These are phyloP conservation scores for Wallacemonas sp. DNA, from an alignment of 208 protist genomes.

Conservation along the genomic window DNA sequence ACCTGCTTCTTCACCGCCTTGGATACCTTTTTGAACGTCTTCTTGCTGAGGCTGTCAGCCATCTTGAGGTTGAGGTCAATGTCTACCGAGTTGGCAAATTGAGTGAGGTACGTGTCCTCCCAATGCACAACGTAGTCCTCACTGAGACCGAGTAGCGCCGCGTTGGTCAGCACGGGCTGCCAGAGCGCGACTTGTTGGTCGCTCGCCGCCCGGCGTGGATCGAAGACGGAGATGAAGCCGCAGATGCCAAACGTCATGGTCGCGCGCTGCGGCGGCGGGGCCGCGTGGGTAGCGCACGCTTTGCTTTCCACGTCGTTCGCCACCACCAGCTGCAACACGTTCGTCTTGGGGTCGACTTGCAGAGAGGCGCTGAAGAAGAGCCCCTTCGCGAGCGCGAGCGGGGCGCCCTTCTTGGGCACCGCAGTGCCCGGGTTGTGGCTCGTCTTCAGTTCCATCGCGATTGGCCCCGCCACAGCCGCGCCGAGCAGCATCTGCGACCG, in stretches of 20 bases:
- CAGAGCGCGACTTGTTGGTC: slow-evolving; percentile 87
- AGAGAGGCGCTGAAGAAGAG: slow-evolving; percentile 41
- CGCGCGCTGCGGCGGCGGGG: slow-evolving; percentile 22
- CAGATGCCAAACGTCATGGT: slow-evolving; percentile 70
- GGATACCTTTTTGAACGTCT: slow-evolving; percentile 42
- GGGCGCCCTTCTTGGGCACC: slow-evolving; percentile 17
- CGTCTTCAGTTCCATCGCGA: slow-evolving; percentile 36
- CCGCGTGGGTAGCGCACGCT: background rate
- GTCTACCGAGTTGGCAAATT: slow-evolving; percentile 67
- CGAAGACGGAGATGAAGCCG: slow-evolving; percentile 77
- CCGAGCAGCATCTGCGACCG: slow-evolving; percentile 58
- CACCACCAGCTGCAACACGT: slow-evolving; percentile 46
- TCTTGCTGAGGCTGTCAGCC: slow-evolving; percentile 41
- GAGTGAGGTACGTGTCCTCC: slow-evolving; percentile 72
- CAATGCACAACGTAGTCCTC: slow-evolving; percentile 81
- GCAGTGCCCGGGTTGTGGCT: slow-evolving; percentile 1
- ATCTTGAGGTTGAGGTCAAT: slow-evolving; percentile 45
- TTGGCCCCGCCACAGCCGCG: slow-evolving; percentile 29
- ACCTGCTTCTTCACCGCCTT: slow-evolving; percentile 38
- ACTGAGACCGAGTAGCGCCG: slow-evolving; percentile 33
- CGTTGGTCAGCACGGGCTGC: slow-evolving; percentile 46
- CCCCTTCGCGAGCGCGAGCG: slow-evolving; percentile 29
- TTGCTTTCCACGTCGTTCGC: slow-evolving; percentile 55
- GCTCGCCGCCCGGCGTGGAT: slow-evolving; percentile 59
- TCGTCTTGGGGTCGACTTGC: slow-evolving; percentile 23